Base-by-base conservation (phyloP, 805 yeast genomes). In the Metschnikowia orientalis region DNA sequence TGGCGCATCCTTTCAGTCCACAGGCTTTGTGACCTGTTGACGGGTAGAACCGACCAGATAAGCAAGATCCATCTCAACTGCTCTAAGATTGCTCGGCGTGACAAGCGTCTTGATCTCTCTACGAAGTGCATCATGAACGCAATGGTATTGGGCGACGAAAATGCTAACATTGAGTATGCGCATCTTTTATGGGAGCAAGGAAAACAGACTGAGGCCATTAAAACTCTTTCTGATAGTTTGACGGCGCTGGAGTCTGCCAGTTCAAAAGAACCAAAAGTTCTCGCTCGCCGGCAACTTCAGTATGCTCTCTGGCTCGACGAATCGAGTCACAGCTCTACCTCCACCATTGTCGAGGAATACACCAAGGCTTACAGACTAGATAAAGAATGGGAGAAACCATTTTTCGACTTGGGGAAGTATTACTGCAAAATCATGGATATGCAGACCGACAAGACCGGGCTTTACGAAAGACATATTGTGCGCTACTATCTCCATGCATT, bases 111-210 rank as follows among this genome's bases (percentile, higher is more conserved):
- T 3, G 92, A 85, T 47, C 66, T 86, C 23, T 81, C 96, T 0
- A 77, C 86, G 2, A 71, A 78, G 13, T 69, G 79, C 6, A 72
- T 82, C 14, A 71, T 83, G 50, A 68, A 76, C 47, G 87, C 86
- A 1, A 61, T 75, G 57, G 58, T 63, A 2, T 41, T 60, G 7
- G 47, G 57, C 12, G 59, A 63, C 19, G 51, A 60, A 10, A 65
- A 63, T 8, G 79, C 83, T 5, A 81, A 79, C 38, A 57, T 82
- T 23, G 95, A 88, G 52, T 81, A 82, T 54, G 81, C 96, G 0
- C 79, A 83, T 37, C 67, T 92, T 6, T 57, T 87, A 23, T 90
- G 97, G 97, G 81, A 78, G 3, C 86, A 84, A 51, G 95, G 95
- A 1, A 94, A 87, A 42, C 85, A 77, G 39, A 73, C 88, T 15